Evolutionary conservation across 2,329 filamentous ascomycete species (phyloP), one percentile per base, ranked within the genome.

Genomic region (Coniella vitis): DNA sequence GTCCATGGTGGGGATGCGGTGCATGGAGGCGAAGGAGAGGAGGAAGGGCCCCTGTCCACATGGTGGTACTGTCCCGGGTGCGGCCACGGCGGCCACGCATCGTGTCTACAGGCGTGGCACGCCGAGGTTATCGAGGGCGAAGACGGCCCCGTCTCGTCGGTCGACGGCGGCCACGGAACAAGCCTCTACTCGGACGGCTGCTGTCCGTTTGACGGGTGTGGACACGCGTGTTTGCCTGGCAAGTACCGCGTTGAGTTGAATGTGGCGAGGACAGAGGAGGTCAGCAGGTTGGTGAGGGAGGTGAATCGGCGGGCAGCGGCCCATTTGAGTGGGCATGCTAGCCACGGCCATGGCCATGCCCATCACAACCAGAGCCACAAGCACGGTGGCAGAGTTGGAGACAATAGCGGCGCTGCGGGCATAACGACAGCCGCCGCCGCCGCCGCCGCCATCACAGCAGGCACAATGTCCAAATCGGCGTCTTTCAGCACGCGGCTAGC

Each of bases 31-130:
- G 5, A 29, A n/a, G 14, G n/a, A 4, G 35, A 49, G 16, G 41
- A 48, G 35, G 12, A 50, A 3, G 56, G 61, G 1, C 57, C 65
- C 4, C 55, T 74, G 22, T 64, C 68, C 0, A 72, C 72, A 2
- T 84, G 81, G 81, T 84, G 78, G 77, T 79, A 78, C 56, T 84
- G 81, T 50, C 74, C 76, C 1, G 76, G 75, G 12, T 84, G 81
- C 56, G 72, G 72, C 1, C 81, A 84, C 56, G 81, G 81, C 22
- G 81, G 81, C 0, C 81, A 84, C 60, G 71, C 75, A 0, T 72
- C 73, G 0, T 84, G 81, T 50, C 68, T 84, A 1, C 70, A 75
- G 47, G 69, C 69, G 2, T 84, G 81, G 81, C 80, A 84, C 60
- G 68, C 68, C 0, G 46, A 46, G 37, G 53, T 59, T 10, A 5